These are phyloP conservation scores for Psilocybe cyanescens DNA, from an alignment of 768 basidiomycete species.

Conservation along the genomic window DNA sequence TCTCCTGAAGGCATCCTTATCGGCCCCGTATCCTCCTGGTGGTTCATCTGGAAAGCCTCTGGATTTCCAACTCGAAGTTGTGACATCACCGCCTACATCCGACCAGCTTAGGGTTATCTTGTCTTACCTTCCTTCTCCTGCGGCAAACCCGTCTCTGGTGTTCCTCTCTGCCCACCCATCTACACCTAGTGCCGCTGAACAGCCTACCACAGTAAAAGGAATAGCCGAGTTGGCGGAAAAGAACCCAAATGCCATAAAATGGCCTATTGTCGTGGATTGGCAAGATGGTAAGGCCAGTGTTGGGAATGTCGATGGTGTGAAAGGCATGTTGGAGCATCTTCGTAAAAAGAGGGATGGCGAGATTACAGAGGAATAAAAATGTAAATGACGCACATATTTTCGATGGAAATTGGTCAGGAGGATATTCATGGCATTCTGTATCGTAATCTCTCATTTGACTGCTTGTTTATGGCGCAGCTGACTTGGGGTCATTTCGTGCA, in stretches of 20 bases:
- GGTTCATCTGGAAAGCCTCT: constrained; percentile 54
- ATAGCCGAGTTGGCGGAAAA: constrained; percentile 54
- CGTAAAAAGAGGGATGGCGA: constrained; percentile 73
- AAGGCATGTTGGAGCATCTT: constrained; percentile 63
- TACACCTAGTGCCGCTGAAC: constrained; percentile 40
- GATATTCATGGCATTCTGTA: no score
- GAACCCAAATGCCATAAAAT: constrained; percentile 68
- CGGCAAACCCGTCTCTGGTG: constrained; percentile 39
- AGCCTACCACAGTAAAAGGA: constrained; percentile 40
- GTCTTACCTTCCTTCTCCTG: constrained; percentile 54
- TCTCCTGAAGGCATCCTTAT: constrained; percentile 61
- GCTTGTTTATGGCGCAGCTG: no score
- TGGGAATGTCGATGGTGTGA: constrained; percentile 74
- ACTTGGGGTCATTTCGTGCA: no score
- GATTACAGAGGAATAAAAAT: constrained; percentile 28
- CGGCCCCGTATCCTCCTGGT: constrained; percentile 62
- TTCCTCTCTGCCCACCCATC: constrained; percentile 71
- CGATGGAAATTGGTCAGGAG: no score
- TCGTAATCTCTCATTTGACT: no score
- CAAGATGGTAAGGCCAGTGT: constrained; percentile 62
- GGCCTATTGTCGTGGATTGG: constrained; percentile 87
- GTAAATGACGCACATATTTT: no score
- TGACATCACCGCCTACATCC: constrained; percentile 66
- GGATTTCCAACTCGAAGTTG: constrained; percentile 71
- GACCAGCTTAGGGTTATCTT: constrained; percentile 74